Evolutionary conservation across 768 basidiomycete genomes (phyloP).

Genomic region (Tylopilus balloui): DNA sequence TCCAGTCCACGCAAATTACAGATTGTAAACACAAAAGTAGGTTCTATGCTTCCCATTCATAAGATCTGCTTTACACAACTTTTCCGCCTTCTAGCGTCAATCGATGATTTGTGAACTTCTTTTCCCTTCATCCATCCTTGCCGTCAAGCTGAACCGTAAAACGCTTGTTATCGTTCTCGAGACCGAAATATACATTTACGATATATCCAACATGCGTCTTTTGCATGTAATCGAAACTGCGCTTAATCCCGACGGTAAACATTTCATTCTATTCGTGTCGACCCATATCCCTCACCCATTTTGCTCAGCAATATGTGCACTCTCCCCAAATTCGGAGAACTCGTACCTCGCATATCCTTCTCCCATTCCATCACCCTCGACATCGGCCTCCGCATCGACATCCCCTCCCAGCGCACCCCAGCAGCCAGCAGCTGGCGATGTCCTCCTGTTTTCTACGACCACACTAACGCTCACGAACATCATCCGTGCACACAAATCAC

Average conservation of each 20-base stretch:
- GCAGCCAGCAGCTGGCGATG: slow-evolving; percentile 65
- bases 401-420: slow-evolving; percentile 38
- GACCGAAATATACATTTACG: slow-evolving; percentile 98
- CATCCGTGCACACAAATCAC: slow-evolving; percentile 94
- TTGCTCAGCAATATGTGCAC: slow-evolving; percentile 81
- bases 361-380: slow-evolving; percentile 79
- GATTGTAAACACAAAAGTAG: slow-evolving; percentile 97
- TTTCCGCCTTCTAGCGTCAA: slow-evolving; percentile 60
- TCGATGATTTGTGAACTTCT: slow-evolving; percentile 98
- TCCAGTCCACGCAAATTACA: slow-evolving; percentile 91
- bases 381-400: slow-evolving; percentile 41
- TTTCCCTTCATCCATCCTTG: slow-evolving; percentile 93
- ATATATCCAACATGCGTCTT: slow-evolving; percentile 97
- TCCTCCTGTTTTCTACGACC: slow-evolving; percentile 91
- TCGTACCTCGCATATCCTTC: slow-evolving; percentile 97
- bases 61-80: slow-evolving; percentile 2
- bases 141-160: slow-evolving; percentile 98
- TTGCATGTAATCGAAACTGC: slow-evolving; percentile 97
- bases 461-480: slow-evolving; percentile 91
- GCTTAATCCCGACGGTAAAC: slow-evolving; percentile 86
- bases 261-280: background rate
- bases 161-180: slow-evolving; percentile 95
- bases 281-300: background rate
- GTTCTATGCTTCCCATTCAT: slow-evolving; percentile 14
- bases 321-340: slow-evolving; percentile 89